Evolutionary conservation across 1,139 yeast species (phyloP).

Genomic region (Kazachstania sp.): DNA sequence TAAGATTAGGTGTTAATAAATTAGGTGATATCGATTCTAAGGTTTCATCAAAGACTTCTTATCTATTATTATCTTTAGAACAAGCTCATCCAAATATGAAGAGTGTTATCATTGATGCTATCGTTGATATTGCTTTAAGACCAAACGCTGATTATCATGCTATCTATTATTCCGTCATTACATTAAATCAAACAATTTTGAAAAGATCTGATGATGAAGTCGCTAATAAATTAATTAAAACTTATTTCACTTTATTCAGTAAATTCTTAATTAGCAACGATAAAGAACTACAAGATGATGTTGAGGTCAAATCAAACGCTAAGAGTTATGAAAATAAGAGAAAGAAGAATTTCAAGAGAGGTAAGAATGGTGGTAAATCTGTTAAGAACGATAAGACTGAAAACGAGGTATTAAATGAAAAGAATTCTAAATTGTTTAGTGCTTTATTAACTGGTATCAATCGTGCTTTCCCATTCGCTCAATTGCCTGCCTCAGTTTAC

Average conservation of each 20-base stretch:
- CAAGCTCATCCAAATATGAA: slow-evolving; percentile 98
- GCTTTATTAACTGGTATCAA: slow-evolving; percentile 92
- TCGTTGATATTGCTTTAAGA: slow-evolving; percentile 73
- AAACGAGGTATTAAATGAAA: slow-evolving; percentile 70
- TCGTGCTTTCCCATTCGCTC: slow-evolving; percentile 91
- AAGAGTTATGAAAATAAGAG: slow-evolving; percentile 37
- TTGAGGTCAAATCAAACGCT: slow-evolving; percentile 28
- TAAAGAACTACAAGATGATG: slow-evolving; percentile 30
- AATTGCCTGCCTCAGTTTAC: slow-evolving; percentile 63
- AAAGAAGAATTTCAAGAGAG: slow-evolving; percentile 47
- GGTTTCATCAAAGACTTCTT: slow-evolving; percentile 84
- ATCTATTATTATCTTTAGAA: slow-evolving; percentile 66
- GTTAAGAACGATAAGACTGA: slow-evolving; percentile 60
- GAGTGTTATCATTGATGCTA: slow-evolving; percentile 63
- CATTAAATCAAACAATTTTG: slow-evolving; percentile 87
- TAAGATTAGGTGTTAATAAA: slow-evolving; percentile 84
- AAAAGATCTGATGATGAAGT: slow-evolving; percentile 65
- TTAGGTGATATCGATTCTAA: slow-evolving; percentile 88
- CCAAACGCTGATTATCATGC: slow-evolving; percentile 76
- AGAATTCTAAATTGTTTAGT: slow-evolving; percentile 74
- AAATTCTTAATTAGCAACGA: slow-evolving; percentile 68
- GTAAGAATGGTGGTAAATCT: slow-evolving; percentile 78
- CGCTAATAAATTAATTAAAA: slow-evolving; percentile 74
- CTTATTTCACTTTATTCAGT: slow-evolving; percentile 82
- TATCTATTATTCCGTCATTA: slow-evolving; percentile 76